Evolutionary conservation across 2,329 filamentous ascomycete genomes (phyloP).

Genomic region (Botrytis cinerea): DNA sequence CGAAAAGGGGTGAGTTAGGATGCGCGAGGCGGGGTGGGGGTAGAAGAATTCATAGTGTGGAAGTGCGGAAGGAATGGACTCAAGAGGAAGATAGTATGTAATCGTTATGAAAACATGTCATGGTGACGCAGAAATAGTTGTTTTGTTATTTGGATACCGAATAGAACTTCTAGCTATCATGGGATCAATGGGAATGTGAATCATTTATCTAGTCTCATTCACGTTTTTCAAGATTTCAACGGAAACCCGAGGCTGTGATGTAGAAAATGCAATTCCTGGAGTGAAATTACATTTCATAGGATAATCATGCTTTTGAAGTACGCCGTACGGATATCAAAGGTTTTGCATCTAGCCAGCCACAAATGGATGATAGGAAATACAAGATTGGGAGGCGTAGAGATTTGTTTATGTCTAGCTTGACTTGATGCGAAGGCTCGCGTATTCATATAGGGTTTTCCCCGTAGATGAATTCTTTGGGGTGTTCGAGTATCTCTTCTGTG

Average conservation of each 20-base stretch:
- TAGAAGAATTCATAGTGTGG: neutral
- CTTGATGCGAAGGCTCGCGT: neutral
- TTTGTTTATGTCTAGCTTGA: neutral
- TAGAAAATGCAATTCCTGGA: neutral
- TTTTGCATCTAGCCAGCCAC: rapidly evolving
- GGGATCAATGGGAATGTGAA: no score
- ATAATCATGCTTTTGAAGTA: neutral
- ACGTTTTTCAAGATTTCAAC: neutral
- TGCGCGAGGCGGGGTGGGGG: no score
- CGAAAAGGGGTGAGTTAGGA: neutral
- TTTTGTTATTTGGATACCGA: neutral
- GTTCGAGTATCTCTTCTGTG: neutral
- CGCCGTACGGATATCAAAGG: rapidly evolving
- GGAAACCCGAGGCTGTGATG: neutral
- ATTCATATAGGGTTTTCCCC: rapidly evolving
- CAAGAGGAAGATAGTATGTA: neutral
- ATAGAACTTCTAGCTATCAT: neutral
- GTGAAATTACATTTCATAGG: no score
- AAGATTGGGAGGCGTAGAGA: no score
- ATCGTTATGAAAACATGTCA: neutral
- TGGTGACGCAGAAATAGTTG: neutral
- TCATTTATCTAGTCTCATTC: no score
- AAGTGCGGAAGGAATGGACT: neutral
- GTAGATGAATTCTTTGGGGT: rapidly evolving
- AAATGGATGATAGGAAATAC: neutral